These are phyloP conservation scores for Calonectria montana DNA, from an alignment of 2,329 filamentous ascomycete species.

Conservation along the genomic window DNA sequence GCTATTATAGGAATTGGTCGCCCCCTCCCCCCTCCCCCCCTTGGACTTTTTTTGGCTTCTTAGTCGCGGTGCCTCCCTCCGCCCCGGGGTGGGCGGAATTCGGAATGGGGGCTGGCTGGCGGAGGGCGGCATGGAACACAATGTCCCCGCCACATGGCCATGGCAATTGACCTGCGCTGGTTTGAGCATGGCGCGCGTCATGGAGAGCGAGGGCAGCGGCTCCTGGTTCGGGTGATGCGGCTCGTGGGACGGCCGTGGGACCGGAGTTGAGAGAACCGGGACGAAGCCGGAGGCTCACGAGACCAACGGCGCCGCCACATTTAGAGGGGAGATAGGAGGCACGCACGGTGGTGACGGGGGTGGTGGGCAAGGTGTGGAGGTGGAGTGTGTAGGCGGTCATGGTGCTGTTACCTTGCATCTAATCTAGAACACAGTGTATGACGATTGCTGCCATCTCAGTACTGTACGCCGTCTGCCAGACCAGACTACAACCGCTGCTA, in stretches of 20 bases:
- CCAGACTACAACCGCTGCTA: too few relatives aligned
- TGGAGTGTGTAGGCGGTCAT: background rate
- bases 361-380: conserved; percentile 19
- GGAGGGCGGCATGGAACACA: conserved; percentile 9
- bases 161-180: conserved; percentile 26
- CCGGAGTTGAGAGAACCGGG: conserved; percentile 43
- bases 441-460: background rate
- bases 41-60: conserved; percentile 2
- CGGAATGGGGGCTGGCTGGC: conserved; percentile 2
- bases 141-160: conserved; percentile 23
- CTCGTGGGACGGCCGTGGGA: conserved; percentile 41
- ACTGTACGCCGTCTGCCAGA: background rate
- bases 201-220: background rate
- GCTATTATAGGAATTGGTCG: conserved; percentile 43
- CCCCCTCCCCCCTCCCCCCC: conserved; percentile 7
- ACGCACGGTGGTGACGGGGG: conserved; percentile 24
- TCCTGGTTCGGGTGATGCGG: conserved; percentile 25
- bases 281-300: conserved; percentile 41
- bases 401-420: conserved; percentile 1
- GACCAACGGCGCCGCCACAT: conserved; percentile 38
- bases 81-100: conserved; percentile 4
- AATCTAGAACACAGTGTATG: conserved; percentile 7
- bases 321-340: conserved; percentile 12
- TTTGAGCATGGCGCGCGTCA: background rate
- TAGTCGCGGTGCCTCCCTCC: background rate